These are phyloP conservation scores for Coprinopsis cinerea DNA, from an alignment of 768 basidiomycete genomes.

Conservation along the genomic window DNA sequence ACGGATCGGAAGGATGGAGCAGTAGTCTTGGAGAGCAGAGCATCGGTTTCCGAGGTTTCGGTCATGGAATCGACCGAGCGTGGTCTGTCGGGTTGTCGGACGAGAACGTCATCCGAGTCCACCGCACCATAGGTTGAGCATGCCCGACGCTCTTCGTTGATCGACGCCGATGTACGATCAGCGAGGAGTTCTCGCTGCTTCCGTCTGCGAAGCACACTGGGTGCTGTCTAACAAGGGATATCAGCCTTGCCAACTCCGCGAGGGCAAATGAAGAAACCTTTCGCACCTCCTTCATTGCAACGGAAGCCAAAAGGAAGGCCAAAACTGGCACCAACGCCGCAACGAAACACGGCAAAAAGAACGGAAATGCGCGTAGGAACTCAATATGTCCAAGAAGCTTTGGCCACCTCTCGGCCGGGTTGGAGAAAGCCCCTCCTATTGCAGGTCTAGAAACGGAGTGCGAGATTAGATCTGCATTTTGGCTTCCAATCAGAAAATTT, in stretches of 20 bases:
- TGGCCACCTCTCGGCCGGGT: slow-evolving; percentile 47
- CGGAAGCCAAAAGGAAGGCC: slow-evolving; percentile 40
- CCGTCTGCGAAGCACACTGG: not conserved
- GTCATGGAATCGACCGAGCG: not conserved
- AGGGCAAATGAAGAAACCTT: slow-evolving; percentile 5
- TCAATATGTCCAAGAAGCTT: slow-evolving; percentile 27
- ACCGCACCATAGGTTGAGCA: slow-evolving; percentile 10
- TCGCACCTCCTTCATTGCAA: slow-evolving; percentile 42
- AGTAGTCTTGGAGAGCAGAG: not conserved
- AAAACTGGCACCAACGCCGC: slow-evolving; percentile 45
- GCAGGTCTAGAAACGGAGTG: slow-evolving; percentile 42
- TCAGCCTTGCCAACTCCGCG: not conserved
- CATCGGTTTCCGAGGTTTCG: not conserved
- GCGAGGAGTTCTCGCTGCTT: not conserved
- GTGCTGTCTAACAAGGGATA: not conserved
- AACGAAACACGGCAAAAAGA: slow-evolving; percentile 57
- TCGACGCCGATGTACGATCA: not conserved
- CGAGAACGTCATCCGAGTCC: not conserved
- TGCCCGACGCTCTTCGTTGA: not conserved
- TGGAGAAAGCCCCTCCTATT: slow-evolving; percentile 46
- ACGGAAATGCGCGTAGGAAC: slow-evolving; percentile 44
- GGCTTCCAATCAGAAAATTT: not conserved
- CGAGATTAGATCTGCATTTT: not conserved
- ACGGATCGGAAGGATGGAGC: slow-evolving; percentile 37
- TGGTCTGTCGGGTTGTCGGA: not conserved